phyloP scores from a whole-genome alignment of 768 basidiomycete genomes.

The Naganishia antarctica region DNA sequence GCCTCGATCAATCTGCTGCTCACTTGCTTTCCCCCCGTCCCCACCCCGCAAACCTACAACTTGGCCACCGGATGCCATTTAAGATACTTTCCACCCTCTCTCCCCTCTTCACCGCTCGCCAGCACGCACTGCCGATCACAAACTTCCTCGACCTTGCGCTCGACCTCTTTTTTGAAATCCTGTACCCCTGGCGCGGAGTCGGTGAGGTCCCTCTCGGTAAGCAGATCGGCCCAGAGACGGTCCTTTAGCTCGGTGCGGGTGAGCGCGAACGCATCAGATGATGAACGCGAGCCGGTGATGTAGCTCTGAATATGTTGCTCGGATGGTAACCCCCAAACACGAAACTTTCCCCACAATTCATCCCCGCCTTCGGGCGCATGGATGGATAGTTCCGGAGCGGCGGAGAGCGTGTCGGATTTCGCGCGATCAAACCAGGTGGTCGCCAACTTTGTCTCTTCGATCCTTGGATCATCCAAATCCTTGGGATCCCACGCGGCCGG shows the following conservation, averaged over 20 bases:
- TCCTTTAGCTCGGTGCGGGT: slow-evolving; percentile 62
- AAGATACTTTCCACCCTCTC: slow-evolving; percentile 19
- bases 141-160: slow-evolving; percentile 16
- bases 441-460: slow-evolving; percentile 58
- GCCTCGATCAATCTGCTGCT: no score
- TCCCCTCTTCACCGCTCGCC: slow-evolving; percentile 55
- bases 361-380: slow-evolving; percentile 30
- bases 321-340: slow-evolving; percentile 59
- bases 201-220: slow-evolving; percentile 53
- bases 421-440: slow-evolving; percentile 62
- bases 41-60: slow-evolving; percentile 17
- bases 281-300: slow-evolving; percentile 62
- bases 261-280: slow-evolving; percentile 61
- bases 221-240: slow-evolving; percentile 57
- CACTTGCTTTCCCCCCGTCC: no score
- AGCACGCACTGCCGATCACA: slow-evolving; percentile 59
- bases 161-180: slow-evolving; percentile 14
- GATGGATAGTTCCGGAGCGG: slow-evolving; percentile 50
- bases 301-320: slow-evolving; percentile 67
- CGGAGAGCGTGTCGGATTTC: slow-evolving; percentile 54
- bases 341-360: slow-evolving; percentile 53
- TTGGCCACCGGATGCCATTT: slow-evolving; percentile 23
- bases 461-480: slow-evolving; percentile 54
- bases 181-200: not conserved
- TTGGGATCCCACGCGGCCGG: slow-evolving; percentile 65